Conservation (phyloP, 2,329 filamentous ascomycete genomes). For the Pseudocercospora musae region DNA sequence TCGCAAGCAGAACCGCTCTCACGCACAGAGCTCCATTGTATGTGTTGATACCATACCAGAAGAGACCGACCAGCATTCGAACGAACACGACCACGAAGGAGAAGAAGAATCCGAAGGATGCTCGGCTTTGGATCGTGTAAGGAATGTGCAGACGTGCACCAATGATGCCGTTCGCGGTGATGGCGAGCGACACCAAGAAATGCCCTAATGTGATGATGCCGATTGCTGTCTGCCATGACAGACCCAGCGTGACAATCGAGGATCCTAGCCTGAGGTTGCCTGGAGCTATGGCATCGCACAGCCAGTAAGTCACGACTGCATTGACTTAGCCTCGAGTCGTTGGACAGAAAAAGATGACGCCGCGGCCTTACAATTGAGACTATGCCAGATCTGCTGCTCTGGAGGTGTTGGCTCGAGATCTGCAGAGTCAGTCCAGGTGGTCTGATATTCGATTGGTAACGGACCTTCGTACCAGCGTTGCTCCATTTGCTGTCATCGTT, state of each 20-base stretch:
- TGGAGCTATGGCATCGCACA: conserved; percentile 24
- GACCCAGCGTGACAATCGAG: conserved; percentile 22
- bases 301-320: conserved; percentile 25
- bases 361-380: conserved; percentile 18
- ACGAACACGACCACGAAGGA: conserved; percentile 27
- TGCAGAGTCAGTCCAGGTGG: not conserved
- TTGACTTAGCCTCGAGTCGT: not conserved
- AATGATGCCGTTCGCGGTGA: conserved; percentile 23
- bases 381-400: conserved; percentile 16
- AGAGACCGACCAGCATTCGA: conserved; percentile 36
- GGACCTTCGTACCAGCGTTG: not conserved
- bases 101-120: conserved; percentile 32
- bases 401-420: conserved; percentile 20
- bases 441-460: not conserved
- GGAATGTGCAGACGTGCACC: conserved; percentile 31
- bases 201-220: conserved; percentile 24
- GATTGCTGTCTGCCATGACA: conserved; percentile 22
- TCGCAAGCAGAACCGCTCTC: conserved; percentile 28
- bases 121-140: conserved; percentile 29
- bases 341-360: not conserved
- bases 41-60: conserved; percentile 37
- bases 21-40: conserved; percentile 33
- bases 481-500: conserved; percentile 7
- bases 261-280: conserved; percentile 23
- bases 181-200: conserved; percentile 20